These are phyloP conservation scores for Austropuccinia psidii DNA, from an alignment of 1,284 basidiomycete species.

Conservation along the genomic window DNA sequence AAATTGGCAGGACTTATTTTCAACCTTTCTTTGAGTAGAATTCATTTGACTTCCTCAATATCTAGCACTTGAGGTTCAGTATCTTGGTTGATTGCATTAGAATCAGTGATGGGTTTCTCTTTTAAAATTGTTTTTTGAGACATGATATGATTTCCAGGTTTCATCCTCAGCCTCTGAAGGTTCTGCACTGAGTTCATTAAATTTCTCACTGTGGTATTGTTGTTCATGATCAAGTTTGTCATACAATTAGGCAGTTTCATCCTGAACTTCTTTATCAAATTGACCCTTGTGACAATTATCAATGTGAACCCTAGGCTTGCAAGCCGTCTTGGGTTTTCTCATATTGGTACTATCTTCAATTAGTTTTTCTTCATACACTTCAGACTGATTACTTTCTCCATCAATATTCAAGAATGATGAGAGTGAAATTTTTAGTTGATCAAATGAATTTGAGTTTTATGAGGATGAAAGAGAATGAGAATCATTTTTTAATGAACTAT, in stretches of 20 bases:
- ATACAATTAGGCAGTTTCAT: background rate
- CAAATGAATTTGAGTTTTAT: conserved; percentile 72
- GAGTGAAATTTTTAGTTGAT: conserved; percentile 76
- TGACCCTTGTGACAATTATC: conserved; percentile 27
- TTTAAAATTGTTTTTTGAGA: conserved; percentile 23
- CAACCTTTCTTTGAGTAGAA: conserved; percentile 21
- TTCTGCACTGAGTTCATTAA: conserved; percentile 36
- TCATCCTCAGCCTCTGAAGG: conserved; percentile 45
- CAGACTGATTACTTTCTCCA: background rate
- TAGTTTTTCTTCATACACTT: background rate
- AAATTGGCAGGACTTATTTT: conserved; percentile 11
- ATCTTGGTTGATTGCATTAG: conserved; percentile 39
- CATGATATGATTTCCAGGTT: conserved; percentile 37
- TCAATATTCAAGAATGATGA: conserved; percentile 57
- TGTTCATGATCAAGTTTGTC: background rate
- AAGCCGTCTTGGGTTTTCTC: conserved; percentile 3
- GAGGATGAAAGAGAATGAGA: conserved; percentile 53
- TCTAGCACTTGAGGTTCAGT: conserved; percentile 31
- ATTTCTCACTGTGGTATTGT: conserved; percentile 44
- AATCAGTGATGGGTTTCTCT: conserved; percentile 42
- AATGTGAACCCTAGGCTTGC: conserved; percentile 12
- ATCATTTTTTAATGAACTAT: conserved; percentile 47
- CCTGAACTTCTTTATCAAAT: conserved; percentile 6
- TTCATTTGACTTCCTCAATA: conserved; percentile 35
- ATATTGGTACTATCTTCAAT: background rate